Evolutionary conservation across 1,139 yeast genomes (phyloP), one percentile per base, ranked within the genome.

Genomic region (Petasospora fabianii): DNA sequence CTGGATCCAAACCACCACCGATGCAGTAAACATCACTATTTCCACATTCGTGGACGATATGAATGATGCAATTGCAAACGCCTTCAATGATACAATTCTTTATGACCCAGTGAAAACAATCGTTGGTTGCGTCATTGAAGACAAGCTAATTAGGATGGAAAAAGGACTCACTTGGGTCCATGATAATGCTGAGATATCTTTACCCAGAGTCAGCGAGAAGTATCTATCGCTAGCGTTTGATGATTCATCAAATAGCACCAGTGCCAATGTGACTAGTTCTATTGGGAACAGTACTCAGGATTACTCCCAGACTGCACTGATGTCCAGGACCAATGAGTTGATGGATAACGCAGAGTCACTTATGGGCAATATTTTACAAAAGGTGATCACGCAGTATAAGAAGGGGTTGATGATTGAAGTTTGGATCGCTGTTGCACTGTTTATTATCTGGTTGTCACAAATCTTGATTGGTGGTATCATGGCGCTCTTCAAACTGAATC

Each of bases 161-260:
- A 56, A 70, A 18, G 97, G 95, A 0, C 60, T 90, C 38, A 72
- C 80, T 1, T 92, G 97, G 97, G 64, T 90, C 3, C 71, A 83
- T 50, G 66, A 79, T 24, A 69, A 84, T 48, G 71, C 90, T 3
- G 66, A 75, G 13, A 63, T 90, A 2, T 48, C 64, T 0, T 56
- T 90, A 1, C 96, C 97, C 0, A 53, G 68, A 24, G 59, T 77
- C 9, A 59, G 66, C 39, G 57, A 60, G 2, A 47, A 58, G 2
- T 61, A 60, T 10, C 43, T 68, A 2, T 27, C 51, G 6, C 36
- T 45, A 28, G 47, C 59, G 1, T 28, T 53, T 13, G 43, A 34
- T 13, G 34, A 15, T n/a, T n/a, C n/a, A n/a, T n/a, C n/a, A n/a
- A n/a, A n/a, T 18, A 9, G 19, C 3, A 11, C 20, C 21, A 15